Base-by-base conservation (phyloP, 176 grass and related monocot species). In the Rhynchospora pubera region DNA sequence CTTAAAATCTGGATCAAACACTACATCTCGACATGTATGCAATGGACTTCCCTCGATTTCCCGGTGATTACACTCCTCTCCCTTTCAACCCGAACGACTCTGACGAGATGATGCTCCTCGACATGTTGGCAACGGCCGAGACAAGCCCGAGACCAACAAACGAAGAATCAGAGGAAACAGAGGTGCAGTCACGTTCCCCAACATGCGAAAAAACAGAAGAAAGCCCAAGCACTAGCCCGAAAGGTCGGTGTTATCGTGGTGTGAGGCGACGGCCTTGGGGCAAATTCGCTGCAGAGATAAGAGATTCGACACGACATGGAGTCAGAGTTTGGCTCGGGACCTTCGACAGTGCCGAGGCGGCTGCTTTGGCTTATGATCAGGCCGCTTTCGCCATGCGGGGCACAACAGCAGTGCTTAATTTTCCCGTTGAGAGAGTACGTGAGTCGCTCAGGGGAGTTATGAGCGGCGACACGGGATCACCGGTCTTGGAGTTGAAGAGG, bases 181-280 rank as follows among this genome's bases (percentile, higher is more conserved):
- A 77, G 43, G 67, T 46, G 9, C 1, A 12, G 9, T 85, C 85
- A 24, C 30, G 19, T 24, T 71, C 62, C 21, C n/a, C 42, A 2
- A 73, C 48, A 61, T 24, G 3, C 2, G 15, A 80, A 19, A 80
- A 80, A 8, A 62, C 0, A 1, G 51, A 62, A 61, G 78, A 80
- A 46, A 80, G 32, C 43, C 13, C 16, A 0, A 82, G n/a, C 3
- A 66, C 79, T 5, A 82, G 58, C 60, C 79, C 43, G 19, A 82
- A 82, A 65, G 59, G 43, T 11, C 56, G 79, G 58, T 82, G 79
- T 60, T 97, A 93, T 86, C 88, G 93, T 51, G 93, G 93, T 28
- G 93, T 96, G 84, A 63, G 93, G 68, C 79, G 77, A 80, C 90
- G 93, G n/a, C 93, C 89, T 57, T 93, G 89, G 89, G 93, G 93